Evolutionary conservation across 2,329 filamentous ascomycete genomes (phyloP).

Genomic region (Nigrograna mackinnonii): DNA sequence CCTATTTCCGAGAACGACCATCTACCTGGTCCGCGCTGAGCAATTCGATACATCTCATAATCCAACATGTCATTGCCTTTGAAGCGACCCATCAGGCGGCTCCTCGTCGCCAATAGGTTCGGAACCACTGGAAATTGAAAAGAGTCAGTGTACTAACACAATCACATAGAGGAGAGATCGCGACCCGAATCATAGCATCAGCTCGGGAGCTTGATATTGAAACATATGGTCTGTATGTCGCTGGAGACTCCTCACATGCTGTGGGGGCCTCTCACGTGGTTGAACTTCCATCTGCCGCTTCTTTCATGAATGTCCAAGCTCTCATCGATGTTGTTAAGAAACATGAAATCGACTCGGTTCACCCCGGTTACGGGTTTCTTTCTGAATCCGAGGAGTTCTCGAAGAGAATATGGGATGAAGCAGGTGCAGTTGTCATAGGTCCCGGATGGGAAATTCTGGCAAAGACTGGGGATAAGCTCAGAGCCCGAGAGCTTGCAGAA

Average conservation of each 20-base stretch:
- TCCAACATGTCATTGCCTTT: conserved; percentile 25
- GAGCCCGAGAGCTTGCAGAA: conserved; percentile 55
- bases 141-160: conserved; percentile 5
- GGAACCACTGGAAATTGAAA: neutral
- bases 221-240: conserved; percentile 60
- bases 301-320: conserved; percentile 57
- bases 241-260: conserved; percentile 60
- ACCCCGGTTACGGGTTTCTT: conserved; percentile 67
- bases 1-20: neutral
- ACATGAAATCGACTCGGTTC: conserved; percentile 58
- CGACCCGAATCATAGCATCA: conserved; percentile 62
- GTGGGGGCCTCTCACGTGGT: conserved; percentile 56
- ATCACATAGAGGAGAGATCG: conserved; percentile 62
- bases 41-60: neutral
- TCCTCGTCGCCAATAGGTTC: conserved; percentile 60
- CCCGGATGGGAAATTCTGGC: conserved; percentile 61
- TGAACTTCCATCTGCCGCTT: conserved; percentile 52
- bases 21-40: neutral
- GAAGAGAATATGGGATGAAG: conserved; percentile 53
- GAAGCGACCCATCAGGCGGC: conserved; percentile 48
- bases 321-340: conserved; percentile 53
- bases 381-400: conserved; percentile 59
- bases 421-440: conserved; percentile 54
- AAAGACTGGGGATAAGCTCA: conserved; percentile 60
- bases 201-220: conserved; percentile 62